A percentile compares a stretch with the other conserved stretches of the same genome.
Evolutionary conservation across 768 basidiomycete genomes (phyloP).

Genomic region (Pulveroboletus sp.): DNA sequence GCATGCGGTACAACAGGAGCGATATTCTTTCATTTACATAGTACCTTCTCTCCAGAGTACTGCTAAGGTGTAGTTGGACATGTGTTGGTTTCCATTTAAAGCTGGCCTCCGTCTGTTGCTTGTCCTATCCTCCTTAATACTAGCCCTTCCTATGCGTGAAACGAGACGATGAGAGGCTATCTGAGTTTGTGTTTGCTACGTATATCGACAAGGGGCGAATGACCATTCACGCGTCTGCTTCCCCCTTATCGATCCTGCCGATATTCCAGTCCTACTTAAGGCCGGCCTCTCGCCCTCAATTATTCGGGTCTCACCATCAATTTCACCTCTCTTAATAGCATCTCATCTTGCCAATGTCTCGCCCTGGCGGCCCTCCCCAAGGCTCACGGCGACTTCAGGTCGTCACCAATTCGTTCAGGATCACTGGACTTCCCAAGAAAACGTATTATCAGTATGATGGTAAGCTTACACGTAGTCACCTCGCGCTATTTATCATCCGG

Average conservation of each 20-base stretch:
- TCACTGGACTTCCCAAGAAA: constrained; percentile 24
- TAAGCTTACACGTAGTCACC: constrained; percentile 12
- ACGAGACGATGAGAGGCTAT: background rate
- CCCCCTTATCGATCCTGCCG: constrained; percentile 24
- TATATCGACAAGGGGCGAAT: background rate
- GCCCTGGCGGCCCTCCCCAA: constrained; percentile 12
- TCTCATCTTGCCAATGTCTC: constrained; percentile 22
- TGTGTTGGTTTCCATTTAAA: constrained; percentile 26
- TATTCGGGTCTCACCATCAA: background rate
- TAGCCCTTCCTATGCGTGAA: constrained; percentile 7
- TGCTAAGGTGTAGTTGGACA: constrained; percentile 22
- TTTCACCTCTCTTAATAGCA: background rate
- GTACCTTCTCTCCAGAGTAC: constrained; percentile 28
- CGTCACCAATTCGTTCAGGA: constrained; percentile 31
- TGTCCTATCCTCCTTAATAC: constrained; percentile 21
- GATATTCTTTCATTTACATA: constrained; percentile 32
- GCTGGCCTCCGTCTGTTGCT: constrained; percentile 22
- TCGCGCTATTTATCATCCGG: constrained; percentile 2
- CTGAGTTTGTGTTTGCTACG: background rate
- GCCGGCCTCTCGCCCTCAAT: background rate
- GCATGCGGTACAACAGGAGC: constrained; percentile 28
- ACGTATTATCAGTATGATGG: constrained; percentile 32
- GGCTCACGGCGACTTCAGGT: constrained; percentile 22
- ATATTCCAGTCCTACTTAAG: constrained; percentile 8
- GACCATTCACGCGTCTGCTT: constrained; percentile 3